Evolutionary conservation across 2,329 filamentous ascomycete species (phyloP), one percentile per base, ranked within the genome.

Genomic region (Leptographium flavum): DNA sequence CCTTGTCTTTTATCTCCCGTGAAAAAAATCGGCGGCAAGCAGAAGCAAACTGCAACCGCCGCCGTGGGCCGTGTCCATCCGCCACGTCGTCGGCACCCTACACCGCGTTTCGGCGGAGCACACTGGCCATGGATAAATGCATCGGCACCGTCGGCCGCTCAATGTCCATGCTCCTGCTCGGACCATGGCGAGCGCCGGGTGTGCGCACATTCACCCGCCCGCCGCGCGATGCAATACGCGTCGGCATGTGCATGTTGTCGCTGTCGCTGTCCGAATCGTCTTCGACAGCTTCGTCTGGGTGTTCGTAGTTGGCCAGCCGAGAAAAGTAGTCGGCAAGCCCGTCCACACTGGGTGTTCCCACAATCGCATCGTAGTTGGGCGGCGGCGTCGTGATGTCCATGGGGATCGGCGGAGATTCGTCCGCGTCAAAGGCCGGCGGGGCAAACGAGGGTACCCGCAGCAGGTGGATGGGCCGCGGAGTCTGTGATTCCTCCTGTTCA

Each of bases 321-420:
- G 81, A 70, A 58, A 95, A 95, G 60, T 95, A 95, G 56, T 94
- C 88, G 2, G 87, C 83, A 39, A 94, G 61, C 0, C 80, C 63
- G 65, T 87, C 61, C 59, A 86, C 68, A 63, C 78, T 70, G 22
- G 76, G 67, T 49, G 74, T 76, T 15, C 81, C 83, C 1, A 92
- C 76, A 32, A 93, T 83, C 4, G 73, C 70, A 48, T 90, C 84
- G 58, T 95, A 94, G 47, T 83, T 78, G 1, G 88, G 88, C 8
- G 88, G 88, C 1, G 87, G 87, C 0, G 87, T 93, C 51, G 83
- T 69, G 3, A 49, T 10, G n/a, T 47, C 50, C 10, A 59, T 56
- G 0, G 65, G 57, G 45, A 64, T 50, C 2, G 81, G 78, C 4
- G 85, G 83, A 0, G 83, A 79, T 5, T 79, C 72, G 44, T 93